These are phyloP conservation scores for Nigrograna mackinnonii DNA, from an alignment of 2,329 filamentous ascomycete species.

Conservation along the genomic window DNA sequence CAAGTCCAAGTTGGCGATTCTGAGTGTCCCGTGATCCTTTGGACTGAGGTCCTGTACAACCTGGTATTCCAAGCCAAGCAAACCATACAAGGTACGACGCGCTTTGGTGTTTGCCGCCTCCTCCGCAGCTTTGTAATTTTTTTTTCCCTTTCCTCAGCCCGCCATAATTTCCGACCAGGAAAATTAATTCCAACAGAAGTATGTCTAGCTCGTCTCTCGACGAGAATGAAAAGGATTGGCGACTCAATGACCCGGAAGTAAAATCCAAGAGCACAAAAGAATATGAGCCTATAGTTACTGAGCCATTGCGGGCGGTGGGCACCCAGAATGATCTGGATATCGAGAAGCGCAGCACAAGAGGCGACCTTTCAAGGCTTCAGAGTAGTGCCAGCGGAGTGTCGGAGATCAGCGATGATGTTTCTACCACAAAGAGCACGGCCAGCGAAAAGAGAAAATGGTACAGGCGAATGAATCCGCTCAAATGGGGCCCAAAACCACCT, in stretches of 20 bases:
- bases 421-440: slow-evolving; percentile 27
- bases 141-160: no score
- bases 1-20: no score
- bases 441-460: slow-evolving; percentile 60
- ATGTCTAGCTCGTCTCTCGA: slow-evolving; percentile 14
- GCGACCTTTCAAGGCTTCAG: slow-evolving; percentile 28
- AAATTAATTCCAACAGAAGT: no score
- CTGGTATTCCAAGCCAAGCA: no score
- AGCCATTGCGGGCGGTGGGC: slow-evolving; percentile 30
- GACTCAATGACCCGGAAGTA: slow-evolving; percentile 37
- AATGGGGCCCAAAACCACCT: slow-evolving; percentile 55
- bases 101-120: no score
- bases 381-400: slow-evolving; percentile 30
- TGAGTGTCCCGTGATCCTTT: no score
- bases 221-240: slow-evolving; percentile 43
- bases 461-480: slow-evolving; percentile 55
- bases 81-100: no score
- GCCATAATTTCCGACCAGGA: no score
- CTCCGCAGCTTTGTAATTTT: no score
- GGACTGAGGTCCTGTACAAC: no score
- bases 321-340: slow-evolving; percentile 37
- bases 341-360: slow-evolving; percentile 20
- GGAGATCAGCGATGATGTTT: slow-evolving; percentile 32
- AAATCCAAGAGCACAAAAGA: slow-evolving; percentile 37
- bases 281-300: slow-evolving; percentile 45